A percentile compares a stretch with the other conserved stretches of the same genome.
Conservation (phyloP, 805 yeast species). For the Schwanniomyces vanrijiae region DNA sequence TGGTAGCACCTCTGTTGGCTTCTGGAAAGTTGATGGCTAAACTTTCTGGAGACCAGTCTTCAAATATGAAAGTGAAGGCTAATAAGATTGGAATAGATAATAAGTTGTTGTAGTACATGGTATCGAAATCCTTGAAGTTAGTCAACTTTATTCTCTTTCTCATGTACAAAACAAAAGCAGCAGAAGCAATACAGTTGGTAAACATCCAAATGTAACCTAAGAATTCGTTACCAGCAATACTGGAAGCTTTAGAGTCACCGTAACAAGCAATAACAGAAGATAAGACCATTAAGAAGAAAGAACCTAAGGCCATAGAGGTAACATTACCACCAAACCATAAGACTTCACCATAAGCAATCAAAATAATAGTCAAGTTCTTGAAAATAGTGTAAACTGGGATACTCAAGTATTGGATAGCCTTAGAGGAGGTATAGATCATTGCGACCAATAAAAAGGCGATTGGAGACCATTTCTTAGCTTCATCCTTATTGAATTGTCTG, state of each 20-base stretch:
- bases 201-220: slow-evolving; percentile 97
- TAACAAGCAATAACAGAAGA: slow-evolving; percentile 95
- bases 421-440: slow-evolving; percentile 96
- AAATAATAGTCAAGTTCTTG: slow-evolving; percentile 93
- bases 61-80: slow-evolving; percentile 70
- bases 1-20: slow-evolving; percentile 63
- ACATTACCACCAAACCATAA: slow-evolving; percentile 94
- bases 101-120: slow-evolving; percentile 97
- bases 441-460: slow-evolving; percentile 84
- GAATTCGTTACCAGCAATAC: slow-evolving; percentile 42
- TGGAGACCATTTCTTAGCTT: slow-evolving; percentile 95
- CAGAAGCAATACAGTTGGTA: slow-evolving; percentile 89
- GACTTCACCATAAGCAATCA: slow-evolving; percentile 98
- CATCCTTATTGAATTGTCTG: slow-evolving; percentile 80
- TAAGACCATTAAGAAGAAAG: slow-evolving; percentile 88
- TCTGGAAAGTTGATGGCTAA: slow-evolving; percentile 75
- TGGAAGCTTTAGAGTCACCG: slow-evolving; percentile 61
- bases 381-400: slow-evolving; percentile 97
- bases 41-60: slow-evolving; percentile 91
- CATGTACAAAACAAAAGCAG: slow-evolving; percentile 90
- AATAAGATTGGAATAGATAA: slow-evolving; percentile 88
- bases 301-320: slow-evolving; percentile 83
- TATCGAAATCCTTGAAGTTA: slow-evolving; percentile 94
- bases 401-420: slow-evolving; percentile 86
- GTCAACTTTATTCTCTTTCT: slow-evolving; percentile 97